A percentile compares a stretch with the other conserved stretches of the same genome.
These are phyloP conservation scores for Asterophora lycoperdoides DNA, from an alignment of 768 basidiomycete species.

Conservation along the genomic window DNA sequence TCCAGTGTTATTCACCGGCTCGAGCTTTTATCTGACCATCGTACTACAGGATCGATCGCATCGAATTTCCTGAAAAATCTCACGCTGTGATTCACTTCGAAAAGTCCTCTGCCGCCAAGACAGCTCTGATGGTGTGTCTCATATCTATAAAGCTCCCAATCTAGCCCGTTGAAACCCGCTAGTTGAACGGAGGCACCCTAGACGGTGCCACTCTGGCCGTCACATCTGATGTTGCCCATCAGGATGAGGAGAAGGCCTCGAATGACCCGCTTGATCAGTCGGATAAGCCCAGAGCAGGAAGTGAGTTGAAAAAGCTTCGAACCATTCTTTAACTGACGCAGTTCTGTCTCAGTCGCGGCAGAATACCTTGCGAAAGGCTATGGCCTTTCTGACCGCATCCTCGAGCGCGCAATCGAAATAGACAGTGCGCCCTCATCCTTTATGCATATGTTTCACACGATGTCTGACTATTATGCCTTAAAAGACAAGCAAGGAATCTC, in stretches of 20 bases:
- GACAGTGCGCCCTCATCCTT: slow-evolving; percentile 43
- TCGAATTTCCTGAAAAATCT: slow-evolving; percentile 43
- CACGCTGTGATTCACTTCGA: slow-evolving; percentile 78
- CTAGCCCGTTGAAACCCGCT: background rate
- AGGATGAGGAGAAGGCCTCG: slow-evolving; percentile 46
- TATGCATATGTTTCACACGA: background rate
- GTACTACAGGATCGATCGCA: slow-evolving; percentile 52
- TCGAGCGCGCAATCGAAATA: slow-evolving; percentile 78
- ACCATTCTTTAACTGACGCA: background rate
- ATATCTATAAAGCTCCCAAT: too few relatives aligned
- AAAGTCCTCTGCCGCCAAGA: slow-evolving; percentile 79
- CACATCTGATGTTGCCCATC: slow-evolving; percentile 59
- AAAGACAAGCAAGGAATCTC: slow-evolving; percentile 86
- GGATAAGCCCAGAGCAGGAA: slow-evolving; percentile 88
- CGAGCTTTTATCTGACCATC: slow-evolving; percentile 8
- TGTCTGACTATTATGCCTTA: background rate
- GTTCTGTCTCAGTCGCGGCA: slow-evolving; percentile 58
- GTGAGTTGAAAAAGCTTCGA: slow-evolving; percentile 35
- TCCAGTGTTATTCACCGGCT: background rate
- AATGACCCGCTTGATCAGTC: slow-evolving; percentile 61
- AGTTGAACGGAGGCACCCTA: slow-evolving; percentile 75
- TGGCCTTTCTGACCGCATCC: slow-evolving; percentile 67
- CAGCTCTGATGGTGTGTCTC: slow-evolving; percentile 68
- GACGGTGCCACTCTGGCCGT: slow-evolving; percentile 70
- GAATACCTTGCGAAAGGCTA: slow-evolving; percentile 95